Base-by-base conservation (phyloP, 768 basidiomycete species). In the Pulveroboletus frians region DNA sequence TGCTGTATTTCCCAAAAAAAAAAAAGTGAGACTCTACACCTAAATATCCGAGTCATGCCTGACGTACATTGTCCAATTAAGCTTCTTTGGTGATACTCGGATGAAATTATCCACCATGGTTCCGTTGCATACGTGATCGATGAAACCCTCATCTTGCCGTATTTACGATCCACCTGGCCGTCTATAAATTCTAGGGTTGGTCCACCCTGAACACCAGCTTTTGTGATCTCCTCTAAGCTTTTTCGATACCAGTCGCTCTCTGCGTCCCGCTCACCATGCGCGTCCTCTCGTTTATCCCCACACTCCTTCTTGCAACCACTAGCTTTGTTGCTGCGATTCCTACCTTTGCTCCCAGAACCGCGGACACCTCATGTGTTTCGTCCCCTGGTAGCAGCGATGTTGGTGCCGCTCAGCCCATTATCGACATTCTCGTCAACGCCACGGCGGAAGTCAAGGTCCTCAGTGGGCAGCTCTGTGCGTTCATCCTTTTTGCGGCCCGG, bases 251-350 rank as follows among this genome's bases (percentile, higher is more conserved):
- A 51, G 50, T 56, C 56, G 26, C 49, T 51, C 51, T 34, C 49
- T 53, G 36, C 39, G 46, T 13, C 51, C 49, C 47, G 46, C 46
- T 52, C 46, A 54, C 39, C 37, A 62, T 62, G 60, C 60, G 60
- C 31, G 57, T 59, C 57, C 61, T 62, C 47, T 59, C 60, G 5
- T 59, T 62, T 1, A 54, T 62, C 49, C 49, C 52, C 49, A 51
- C 60, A 2, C 20, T 62, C 47, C 30, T 59, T 15, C 39, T 57
- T 8, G 54, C 50, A 0, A 61, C 49, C 3, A 39, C 53, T 7
- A 49, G 57, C 51, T 46, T 62, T 13, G 57, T 59, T 9, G 50
- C 46, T 31, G 61, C 60, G 4, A 53, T 39, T 0, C 61, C 61
- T 5, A 3, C 43, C 3, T 3, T 13, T 3, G 2, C 36, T 18